These are phyloP conservation scores for Colletotrichum tamarilloi DNA, from an alignment of 2,329 filamentous ascomycete species.

Conservation along the genomic window DNA sequence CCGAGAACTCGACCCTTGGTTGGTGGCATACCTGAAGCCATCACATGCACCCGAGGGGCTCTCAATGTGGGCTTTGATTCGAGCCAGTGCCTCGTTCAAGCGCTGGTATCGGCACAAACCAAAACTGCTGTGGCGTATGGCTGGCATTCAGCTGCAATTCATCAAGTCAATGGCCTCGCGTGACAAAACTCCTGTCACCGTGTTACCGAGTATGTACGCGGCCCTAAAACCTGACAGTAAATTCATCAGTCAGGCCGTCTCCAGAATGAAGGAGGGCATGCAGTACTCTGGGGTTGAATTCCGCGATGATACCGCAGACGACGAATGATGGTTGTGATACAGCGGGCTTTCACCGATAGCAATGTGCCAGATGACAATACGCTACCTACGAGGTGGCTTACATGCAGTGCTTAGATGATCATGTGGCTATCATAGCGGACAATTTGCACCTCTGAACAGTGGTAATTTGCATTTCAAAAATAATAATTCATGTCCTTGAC, in stretches of 20 bases:
- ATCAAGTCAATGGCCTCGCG: conserved; percentile 54
- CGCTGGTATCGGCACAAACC: conserved; percentile 41
- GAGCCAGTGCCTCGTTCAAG: conserved; percentile 61
- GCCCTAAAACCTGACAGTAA: conserved; percentile 49
- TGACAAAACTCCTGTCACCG: conserved; percentile 41
- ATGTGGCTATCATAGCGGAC: too few relatives aligned
- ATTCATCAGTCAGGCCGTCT: conserved; percentile 38
- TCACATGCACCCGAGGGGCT: conserved; percentile 42
- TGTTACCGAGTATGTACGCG: conserved; percentile 51
- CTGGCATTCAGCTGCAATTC: conserved; percentile 58
- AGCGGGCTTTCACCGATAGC: too few relatives aligned
- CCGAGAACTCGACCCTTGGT: conserved; percentile 27
- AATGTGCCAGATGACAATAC: too few relatives aligned
- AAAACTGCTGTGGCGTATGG: conserved; percentile 59
- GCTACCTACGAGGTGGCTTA: too few relatives aligned
- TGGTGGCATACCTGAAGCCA: conserved; percentile 39
- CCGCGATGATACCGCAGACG: neutral
- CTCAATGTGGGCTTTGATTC: conserved; percentile 58
- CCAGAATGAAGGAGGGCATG: conserved; percentile 28
- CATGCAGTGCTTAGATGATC: too few relatives aligned
- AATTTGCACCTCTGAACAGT: too few relatives aligned
- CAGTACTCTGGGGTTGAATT: conserved; percentile 15
- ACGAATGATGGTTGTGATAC: too few relatives aligned
- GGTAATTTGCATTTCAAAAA: too few relatives aligned
- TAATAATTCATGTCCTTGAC: too few relatives aligned